These are phyloP conservation scores for Aureobasidium zeae DNA, from an alignment of 2,329 filamentous ascomycete species.

Conservation along the genomic window DNA sequence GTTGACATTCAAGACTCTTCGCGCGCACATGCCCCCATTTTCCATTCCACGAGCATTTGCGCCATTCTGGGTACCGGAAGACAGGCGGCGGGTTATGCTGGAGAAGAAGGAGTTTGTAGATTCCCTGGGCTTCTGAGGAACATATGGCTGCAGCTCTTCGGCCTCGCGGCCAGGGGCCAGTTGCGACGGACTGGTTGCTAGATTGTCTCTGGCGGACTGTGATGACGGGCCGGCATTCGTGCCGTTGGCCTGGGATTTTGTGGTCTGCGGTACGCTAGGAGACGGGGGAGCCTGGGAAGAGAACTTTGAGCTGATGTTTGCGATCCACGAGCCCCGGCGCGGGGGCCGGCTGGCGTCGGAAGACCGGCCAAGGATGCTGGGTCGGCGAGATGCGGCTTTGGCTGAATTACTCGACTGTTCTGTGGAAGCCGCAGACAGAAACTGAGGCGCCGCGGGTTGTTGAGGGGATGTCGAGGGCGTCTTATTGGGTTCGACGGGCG, in stretches of 20 bases:
- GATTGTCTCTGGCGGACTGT: constrained; percentile 28
- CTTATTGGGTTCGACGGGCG: constrained; percentile 11
- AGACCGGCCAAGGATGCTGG: constrained; percentile 34
- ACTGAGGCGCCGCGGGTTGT: neutral
- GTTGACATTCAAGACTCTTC: constrained; percentile 78
- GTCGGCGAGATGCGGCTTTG: constrained; percentile 26
- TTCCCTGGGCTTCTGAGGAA: constrained; percentile 61
- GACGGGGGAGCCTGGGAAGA: constrained; percentile 35
- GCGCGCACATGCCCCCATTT: constrained; percentile 65
- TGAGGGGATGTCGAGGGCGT: neutral
- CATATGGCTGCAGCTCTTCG: constrained; percentile 49
- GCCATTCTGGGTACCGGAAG: constrained; percentile 44
- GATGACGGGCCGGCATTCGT: constrained; percentile 24
- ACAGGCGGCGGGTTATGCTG: constrained; percentile 72
- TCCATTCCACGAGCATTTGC: constrained; percentile 45
- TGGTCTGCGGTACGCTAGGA: constrained; percentile 22
- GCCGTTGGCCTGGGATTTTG: constrained; percentile 20
- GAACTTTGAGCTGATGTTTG: constrained; percentile 87
- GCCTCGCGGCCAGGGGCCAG: constrained; percentile 42
- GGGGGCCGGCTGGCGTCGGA: constrained; percentile 23
- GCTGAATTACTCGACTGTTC: constrained; percentile 21
- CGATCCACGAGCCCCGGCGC: constrained; percentile 79
- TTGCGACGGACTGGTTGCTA: constrained; percentile 40
- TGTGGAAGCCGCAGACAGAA: constrained; percentile 16
- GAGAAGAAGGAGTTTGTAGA: constrained; percentile 65